These are phyloP conservation scores for Tillandsia fasciculata DNA, from an alignment of 176 grass and related monocot species.

Conservation along the genomic window DNA sequence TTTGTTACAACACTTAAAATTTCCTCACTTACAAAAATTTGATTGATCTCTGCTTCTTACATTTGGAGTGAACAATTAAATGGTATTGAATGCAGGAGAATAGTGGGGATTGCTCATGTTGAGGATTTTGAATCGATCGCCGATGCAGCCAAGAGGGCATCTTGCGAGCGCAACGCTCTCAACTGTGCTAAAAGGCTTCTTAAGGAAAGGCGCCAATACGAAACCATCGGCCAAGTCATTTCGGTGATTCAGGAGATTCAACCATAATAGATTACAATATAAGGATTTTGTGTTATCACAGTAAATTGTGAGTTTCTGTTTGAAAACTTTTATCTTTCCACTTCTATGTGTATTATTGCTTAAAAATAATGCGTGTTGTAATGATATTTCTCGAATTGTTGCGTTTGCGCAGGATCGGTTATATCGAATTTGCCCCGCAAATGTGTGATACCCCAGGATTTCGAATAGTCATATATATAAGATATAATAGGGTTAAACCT, in stretches of 20 bases:
- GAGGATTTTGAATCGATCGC: conserved; percentile 83
- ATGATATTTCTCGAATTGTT: too few relatives aligned
- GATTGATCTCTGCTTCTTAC: too few relatives aligned
- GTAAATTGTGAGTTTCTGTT: neutral
- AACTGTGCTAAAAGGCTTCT: conserved; percentile 61
- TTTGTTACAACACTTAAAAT: too few relatives aligned
- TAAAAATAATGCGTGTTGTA: neutral
- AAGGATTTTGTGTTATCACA: neutral
- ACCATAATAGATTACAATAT: neutral
- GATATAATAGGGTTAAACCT: too few relatives aligned
- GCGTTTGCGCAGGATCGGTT: too few relatives aligned
- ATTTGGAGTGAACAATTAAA: too few relatives aligned
- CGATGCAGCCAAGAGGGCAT: conserved; percentile 52
- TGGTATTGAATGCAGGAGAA: conserved; percentile 41
- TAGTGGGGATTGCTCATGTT: conserved; percentile 78
- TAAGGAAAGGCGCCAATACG: conserved; percentile 45
- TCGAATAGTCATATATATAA: too few relatives aligned
- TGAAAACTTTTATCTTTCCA: neutral
- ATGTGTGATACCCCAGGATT: too few relatives aligned
- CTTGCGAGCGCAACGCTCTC: conserved; percentile 50
- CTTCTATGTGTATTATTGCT: neutral
- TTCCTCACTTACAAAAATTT: too few relatives aligned
- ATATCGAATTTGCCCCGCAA: too few relatives aligned
- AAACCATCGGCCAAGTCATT: conserved; percentile 46
- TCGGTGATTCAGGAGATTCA: conserved; percentile 28